These are phyloP conservation scores for Magnaporthiopsis poae DNA, from an alignment of 2,329 filamentous ascomycete species.

Conservation along the genomic window DNA sequence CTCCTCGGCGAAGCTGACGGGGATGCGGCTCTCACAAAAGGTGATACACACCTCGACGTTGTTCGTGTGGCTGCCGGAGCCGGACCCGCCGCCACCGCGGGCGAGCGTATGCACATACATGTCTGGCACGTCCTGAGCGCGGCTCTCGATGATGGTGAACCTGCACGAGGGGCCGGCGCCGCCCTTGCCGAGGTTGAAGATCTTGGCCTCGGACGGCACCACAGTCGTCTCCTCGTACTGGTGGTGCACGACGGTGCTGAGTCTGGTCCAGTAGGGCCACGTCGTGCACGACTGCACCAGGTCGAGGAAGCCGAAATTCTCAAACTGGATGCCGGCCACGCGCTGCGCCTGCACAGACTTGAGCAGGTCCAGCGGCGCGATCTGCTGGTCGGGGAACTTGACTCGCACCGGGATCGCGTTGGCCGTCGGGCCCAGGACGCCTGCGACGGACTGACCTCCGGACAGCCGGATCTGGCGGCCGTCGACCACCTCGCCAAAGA, in stretches of 20 bases:
- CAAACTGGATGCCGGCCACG: conserved; percentile 35
- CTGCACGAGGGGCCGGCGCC: conserved; percentile 25
- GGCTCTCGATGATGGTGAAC: conserved; percentile 31
- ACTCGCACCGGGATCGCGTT: conserved; percentile 42
- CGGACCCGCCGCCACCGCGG: conserved; percentile 15
- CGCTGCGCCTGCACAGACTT: conserved; percentile 40
- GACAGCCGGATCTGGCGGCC: conserved; percentile 34
- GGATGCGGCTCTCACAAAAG: conserved; percentile 36
- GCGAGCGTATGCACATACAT: conserved; percentile 34
- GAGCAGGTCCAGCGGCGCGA: conserved; percentile 40
- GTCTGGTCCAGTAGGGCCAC: conserved; percentile 44
- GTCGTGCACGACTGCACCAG: conserved; percentile 43
- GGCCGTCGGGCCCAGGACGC: conserved; percentile 36
- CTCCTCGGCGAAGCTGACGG: conserved; percentile 30
- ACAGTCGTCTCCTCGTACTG: conserved; percentile 31
- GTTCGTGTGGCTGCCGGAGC: conserved; percentile 16
- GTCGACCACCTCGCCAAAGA: conserved; percentile 46
- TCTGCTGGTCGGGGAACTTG: conserved; percentile 31
- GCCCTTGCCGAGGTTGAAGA: conserved; percentile 35
- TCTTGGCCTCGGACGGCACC: conserved; percentile 22
- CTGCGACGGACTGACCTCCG: conserved; percentile 45
- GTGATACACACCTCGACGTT: conserved; percentile 33
- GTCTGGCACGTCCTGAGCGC: conserved; percentile 33
- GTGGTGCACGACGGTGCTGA: conserved; percentile 46
- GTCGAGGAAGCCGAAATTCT: conserved; percentile 41